Evolutionary conservation across 2,329 filamentous ascomycete genomes (phyloP), one percentile per base, ranked within the genome.

Genomic region (Botrytis squamosa): DNA sequence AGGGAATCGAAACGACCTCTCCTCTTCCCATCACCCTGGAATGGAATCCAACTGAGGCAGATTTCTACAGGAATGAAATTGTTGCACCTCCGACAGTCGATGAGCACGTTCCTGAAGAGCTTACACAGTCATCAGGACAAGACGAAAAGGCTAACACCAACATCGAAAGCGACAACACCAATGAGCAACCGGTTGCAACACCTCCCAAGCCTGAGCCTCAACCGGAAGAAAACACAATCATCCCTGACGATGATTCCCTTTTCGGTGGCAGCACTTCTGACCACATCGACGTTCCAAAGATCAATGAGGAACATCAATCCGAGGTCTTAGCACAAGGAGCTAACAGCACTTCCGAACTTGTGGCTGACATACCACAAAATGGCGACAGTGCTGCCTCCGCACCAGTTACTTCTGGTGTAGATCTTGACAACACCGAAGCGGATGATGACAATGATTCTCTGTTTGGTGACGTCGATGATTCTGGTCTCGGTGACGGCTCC

Each of bases 181-280:
- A 1, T 9, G 59, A n/a, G 36, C 36, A 1, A 4, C 3, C 20
- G 0, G 1, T n/a, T 2, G 3, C 36, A 16, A 18, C 36, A 12
- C 0, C 12, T n/a, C 10, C 36, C 22, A 0, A 40, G 4, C 59
- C 59, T 16, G 3, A n/a, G 1, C 6, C 22, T 16, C 4, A 40
- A 4, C 12, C 6, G 8, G 18, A 49, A 65, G 18, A 36, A 8
- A 25, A 65, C 16, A 0, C 5, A 3, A 12, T 1, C 4, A 8
- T 20, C 44, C 16, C 29, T 2, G 20, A 49, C 1, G 14, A 25
- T 36, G 29, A 36, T 66, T 18, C 20, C 6, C 29, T 66, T 16
- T 66, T 66, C 6, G 63, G 42, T 0, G 42, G 7, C 2, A 65
- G 18, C 2, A 10, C 5, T 1, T 25, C 62, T 7, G 9, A 12